Percentiles rank a stretch among this genome's conserved stretches.
Evolutionary conservation across 345 rosid genomes (phyloP).

Genomic region (Citrus australasica): DNA sequence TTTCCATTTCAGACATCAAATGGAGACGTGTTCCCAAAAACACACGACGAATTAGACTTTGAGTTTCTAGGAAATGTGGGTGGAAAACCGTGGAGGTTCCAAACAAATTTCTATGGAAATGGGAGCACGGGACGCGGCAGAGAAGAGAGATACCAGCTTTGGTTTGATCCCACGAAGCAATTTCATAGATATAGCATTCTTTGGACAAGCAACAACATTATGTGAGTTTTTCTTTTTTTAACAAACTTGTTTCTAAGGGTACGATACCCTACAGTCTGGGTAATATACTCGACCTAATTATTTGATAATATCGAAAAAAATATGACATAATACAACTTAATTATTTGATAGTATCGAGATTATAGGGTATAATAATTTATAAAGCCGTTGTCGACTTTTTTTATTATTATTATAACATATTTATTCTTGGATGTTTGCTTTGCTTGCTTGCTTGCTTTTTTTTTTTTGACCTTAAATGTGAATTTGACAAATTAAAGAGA

Average conservation of each 20-base stretch:
- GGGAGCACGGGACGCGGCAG: conserved; percentile 91
- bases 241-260: too few species aligned
- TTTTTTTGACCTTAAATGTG: not conserved
- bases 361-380: too few species aligned
- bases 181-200: conserved; percentile 86
- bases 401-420: too few species aligned
- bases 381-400: too few species aligned
- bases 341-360: too few species aligned
- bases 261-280: too few species aligned
- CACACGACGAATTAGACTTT: conserved; percentile 87
- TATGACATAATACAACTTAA: too few species aligned
- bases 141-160: conserved; percentile 84
- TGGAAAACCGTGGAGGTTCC: conserved; percentile 93
- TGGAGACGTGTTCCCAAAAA: conserved; percentile 72
- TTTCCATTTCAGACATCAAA: conserved; percentile 57
- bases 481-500: not conserved
- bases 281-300: too few species aligned
- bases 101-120: conserved; percentile 86
- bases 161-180: conserved; percentile 90
- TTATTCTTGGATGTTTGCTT: not conserved
- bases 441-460: not conserved
- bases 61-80: conserved; percentile 83
- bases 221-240: conserved; percentile 45
- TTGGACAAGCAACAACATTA: conserved; percentile 71
- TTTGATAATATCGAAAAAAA: too few species aligned